A percentile compares a stretch with the other conserved stretches of the same genome.
Evolutionary conservation across 2,329 filamentous ascomycete genomes (phyloP).

Genomic region (Magnaporthiopsis rhizophila): DNA sequence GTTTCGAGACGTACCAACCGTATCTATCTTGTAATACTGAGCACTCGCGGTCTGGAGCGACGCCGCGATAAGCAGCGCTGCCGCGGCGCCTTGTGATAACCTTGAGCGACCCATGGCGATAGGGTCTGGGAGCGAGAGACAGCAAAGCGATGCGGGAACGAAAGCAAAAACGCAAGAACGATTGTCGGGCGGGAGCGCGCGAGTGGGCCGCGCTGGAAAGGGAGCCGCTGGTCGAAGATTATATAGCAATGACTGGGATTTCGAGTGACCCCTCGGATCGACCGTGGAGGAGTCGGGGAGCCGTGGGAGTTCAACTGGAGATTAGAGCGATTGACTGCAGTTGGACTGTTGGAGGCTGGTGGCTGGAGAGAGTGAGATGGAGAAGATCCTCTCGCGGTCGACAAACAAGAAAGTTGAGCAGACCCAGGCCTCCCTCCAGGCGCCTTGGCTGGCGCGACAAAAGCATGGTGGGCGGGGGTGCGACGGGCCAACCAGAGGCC

Average conservation of each 20-base stretch:
- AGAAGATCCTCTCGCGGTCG: neutral
- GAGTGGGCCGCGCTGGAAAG: neutral
- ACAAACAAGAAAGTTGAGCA: neutral
- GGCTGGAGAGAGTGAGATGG: neutral
- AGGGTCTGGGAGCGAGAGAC: neutral
- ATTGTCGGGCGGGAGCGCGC: neutral
- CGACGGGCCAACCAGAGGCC: neutral
- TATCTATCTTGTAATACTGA: constrained; percentile 5
- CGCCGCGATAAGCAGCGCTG: neutral
- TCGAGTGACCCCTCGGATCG: neutral
- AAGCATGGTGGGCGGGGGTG: neutral
- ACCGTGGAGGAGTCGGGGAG: neutral
- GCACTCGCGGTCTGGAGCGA: constrained; percentile 1
- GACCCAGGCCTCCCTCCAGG: neutral
- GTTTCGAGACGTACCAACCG: constrained; percentile 2
- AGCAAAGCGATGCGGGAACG: neutral
- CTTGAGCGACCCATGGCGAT: neutral
- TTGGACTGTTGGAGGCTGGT: constrained; percentile 6
- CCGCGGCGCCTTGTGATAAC: neutral
- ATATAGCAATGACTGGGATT: neutral
- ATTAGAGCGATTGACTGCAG: constrained; percentile 6
- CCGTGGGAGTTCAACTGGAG: neutral
- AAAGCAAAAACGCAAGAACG: neutral
- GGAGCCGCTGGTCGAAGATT: neutral
- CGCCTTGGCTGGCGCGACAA: neutral